These are phyloP conservation scores for Globisporangium spinosum DNA, from an alignment of 352 stramenopile genomes.

Conservation along the genomic window DNA sequence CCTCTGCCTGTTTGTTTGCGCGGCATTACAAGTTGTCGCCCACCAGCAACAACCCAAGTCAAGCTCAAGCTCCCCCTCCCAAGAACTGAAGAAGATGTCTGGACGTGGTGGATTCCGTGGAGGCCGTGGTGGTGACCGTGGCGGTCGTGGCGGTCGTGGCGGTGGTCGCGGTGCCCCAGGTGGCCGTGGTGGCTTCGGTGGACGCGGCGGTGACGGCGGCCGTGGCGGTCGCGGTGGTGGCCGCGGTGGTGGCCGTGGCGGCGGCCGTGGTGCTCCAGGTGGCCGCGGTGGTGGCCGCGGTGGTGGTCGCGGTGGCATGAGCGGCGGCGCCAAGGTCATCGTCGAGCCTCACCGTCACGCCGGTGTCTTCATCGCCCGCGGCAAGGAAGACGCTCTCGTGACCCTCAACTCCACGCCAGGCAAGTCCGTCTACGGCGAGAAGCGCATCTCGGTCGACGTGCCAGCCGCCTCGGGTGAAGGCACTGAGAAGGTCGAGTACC, in stretches of 20 bases:
- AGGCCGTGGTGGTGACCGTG: constrained; percentile 42
- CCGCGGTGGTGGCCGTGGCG: constrained; percentile 35
- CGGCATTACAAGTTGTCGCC: constrained; percentile 6
- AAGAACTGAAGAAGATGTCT: constrained; percentile 17
- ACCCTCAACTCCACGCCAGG: constrained; percentile 98
- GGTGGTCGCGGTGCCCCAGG: constrained; percentile 36
- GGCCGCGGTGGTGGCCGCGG: constrained; percentile 59
- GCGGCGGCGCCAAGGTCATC: constrained; percentile 95
- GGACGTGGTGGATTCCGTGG: constrained; percentile 31
- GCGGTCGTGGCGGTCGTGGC: constrained; percentile 50
- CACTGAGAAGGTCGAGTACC: constrained; percentile 98
- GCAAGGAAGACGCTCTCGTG: constrained; percentile 98
- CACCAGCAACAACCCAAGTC: constrained; percentile 14
- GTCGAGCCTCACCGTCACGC: constrained; percentile 98
- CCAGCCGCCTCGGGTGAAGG: constrained; percentile 85
- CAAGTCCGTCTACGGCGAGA: constrained; percentile 99
- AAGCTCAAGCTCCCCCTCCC: constrained; percentile 4
- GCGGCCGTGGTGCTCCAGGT: constrained; percentile 37
- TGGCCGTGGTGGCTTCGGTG: constrained; percentile 44
- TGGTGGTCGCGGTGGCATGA: constrained; percentile 87
- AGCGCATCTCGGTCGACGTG: constrained; percentile 98
- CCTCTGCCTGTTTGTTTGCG: neutral
- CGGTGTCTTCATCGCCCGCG: constrained; percentile 97
- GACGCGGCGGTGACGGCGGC: constrained; percentile 51
- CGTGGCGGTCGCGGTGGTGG: constrained; percentile 40